Conservation (phyloP, 768 basidiomycete species). For the Chalciporus pseudorubinellus region DNA sequence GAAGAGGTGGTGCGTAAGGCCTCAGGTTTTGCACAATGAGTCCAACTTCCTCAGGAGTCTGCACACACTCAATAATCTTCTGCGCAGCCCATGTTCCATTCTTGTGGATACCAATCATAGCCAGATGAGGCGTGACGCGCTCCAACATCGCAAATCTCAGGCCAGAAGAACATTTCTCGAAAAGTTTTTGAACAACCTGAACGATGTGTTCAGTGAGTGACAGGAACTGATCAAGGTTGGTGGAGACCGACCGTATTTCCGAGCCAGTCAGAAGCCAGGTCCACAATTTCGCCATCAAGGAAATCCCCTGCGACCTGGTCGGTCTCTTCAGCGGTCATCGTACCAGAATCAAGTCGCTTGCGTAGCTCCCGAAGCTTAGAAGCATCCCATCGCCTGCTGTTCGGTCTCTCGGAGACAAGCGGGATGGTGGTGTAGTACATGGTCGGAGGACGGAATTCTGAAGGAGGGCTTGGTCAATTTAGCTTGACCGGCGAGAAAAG, state of each 20-base stretch:
- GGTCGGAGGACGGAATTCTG: slow-evolving; percentile 88
- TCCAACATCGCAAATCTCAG: slow-evolving; percentile 91
- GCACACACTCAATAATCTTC: slow-evolving; percentile 96
- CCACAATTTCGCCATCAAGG: slow-evolving; percentile 91
- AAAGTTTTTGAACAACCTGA: slow-evolving; percentile 94
- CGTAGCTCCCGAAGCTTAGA: slow-evolving; percentile 91
- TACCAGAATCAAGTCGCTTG: slow-evolving; percentile 89
- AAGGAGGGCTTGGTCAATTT: background rate
- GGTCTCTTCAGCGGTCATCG: slow-evolving; percentile 79
- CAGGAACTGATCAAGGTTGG: background rate
- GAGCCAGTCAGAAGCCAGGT: slow-evolving; percentile 96
- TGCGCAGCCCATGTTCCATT: slow-evolving; percentile 99
- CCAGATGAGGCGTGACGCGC: slow-evolving; percentile 88
- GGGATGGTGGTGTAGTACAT: slow-evolving; percentile 98
- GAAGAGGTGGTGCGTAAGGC: slow-evolving; percentile 88
- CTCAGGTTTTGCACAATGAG: slow-evolving; percentile 84
- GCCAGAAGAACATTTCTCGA: slow-evolving; percentile 78
- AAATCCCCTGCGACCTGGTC: slow-evolving; percentile 89
- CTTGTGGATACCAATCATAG: slow-evolving; percentile 98
- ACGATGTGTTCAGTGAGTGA: slow-evolving; percentile 6
- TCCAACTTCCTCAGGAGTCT: slow-evolving; percentile 80
- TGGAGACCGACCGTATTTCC: slow-evolving; percentile 69
- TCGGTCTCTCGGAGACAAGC: slow-evolving; percentile 76
- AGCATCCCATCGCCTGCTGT: slow-evolving; percentile 90
- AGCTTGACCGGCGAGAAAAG: background rate